Conservation (phyloP, 2,329 filamentous ascomycete genomes). For the Acephala macrosclerotiorum region DNA sequence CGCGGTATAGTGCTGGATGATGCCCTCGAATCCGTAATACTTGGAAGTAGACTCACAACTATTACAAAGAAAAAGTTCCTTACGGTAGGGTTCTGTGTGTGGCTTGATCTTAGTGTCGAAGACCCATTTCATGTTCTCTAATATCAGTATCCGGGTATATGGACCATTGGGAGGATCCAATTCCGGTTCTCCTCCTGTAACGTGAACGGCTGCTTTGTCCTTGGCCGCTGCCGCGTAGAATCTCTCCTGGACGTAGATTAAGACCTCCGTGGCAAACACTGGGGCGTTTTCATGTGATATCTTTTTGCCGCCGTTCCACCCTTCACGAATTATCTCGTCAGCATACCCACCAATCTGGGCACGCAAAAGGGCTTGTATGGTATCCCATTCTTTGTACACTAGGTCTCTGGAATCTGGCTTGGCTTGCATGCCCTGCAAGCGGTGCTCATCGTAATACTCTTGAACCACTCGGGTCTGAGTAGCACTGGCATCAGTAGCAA, state of each 20-base stretch:
- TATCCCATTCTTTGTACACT: slow-evolving; percentile 74
- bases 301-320: slow-evolving; percentile 69
- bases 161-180: slow-evolving; percentile 60
- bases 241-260: slow-evolving; percentile 70
- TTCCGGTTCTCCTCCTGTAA: slow-evolving; percentile 53
- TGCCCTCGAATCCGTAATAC: slow-evolving; percentile 77
- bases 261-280: slow-evolving; percentile 74
- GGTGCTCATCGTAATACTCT: slow-evolving; percentile 47
- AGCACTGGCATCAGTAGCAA: no score
- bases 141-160: slow-evolving; percentile 68
- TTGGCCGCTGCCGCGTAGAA: slow-evolving; percentile 69
- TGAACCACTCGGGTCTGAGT: slow-evolving; percentile 46
- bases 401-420: slow-evolving; percentile 62
- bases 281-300: slow-evolving; percentile 69
- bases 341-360: slow-evolving; percentile 71
- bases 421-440: slow-evolving; percentile 43
- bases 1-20: slow-evolving; percentile 83
- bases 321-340: slow-evolving; percentile 71
- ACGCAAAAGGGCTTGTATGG: slow-evolving; percentile 71
- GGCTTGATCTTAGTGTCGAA: slow-evolving; percentile 80
- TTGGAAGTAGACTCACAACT: slow-evolving; percentile 70
- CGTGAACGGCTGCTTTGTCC: slow-evolving; percentile 55
- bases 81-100: slow-evolving; percentile 68
- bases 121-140: slow-evolving; percentile 89
- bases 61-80: slow-evolving; percentile 79